Conservation (phyloP, 768 basidiomycete species). For the Boletus rufocinnamomeus region DNA sequence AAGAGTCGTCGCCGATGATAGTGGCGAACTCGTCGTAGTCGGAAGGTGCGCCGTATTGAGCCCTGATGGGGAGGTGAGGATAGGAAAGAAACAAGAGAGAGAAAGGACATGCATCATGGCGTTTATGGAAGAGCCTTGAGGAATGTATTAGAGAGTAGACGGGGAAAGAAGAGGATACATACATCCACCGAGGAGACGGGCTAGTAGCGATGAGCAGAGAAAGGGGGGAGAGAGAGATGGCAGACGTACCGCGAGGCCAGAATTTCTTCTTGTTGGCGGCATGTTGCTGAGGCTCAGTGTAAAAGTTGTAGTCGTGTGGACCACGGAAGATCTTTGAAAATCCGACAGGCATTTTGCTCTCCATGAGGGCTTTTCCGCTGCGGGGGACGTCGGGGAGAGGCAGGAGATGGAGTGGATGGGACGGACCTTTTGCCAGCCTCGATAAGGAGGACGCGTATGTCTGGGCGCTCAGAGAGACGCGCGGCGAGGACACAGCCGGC, state of each 20-base stretch:
- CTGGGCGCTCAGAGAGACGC: slow-evolving; percentile 42
- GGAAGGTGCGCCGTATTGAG: slow-evolving; percentile 64
- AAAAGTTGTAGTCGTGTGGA: slow-evolving; percentile 53
- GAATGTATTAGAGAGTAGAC: background rate
- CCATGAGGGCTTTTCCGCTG: slow-evolving; percentile 46
- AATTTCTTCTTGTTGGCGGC: slow-evolving; percentile 49
- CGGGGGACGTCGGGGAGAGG: background rate
- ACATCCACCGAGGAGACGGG: slow-evolving; percentile 75
- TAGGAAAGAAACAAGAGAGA: background rate
- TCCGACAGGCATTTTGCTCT: slow-evolving; percentile 47
- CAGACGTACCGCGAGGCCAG: slow-evolving; percentile 63
- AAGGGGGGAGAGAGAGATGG: too few species aligned
- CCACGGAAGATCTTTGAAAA: slow-evolving; percentile 45
- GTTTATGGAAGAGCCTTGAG: slow-evolving; percentile 62
- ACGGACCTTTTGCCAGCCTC: slow-evolving; percentile 49
- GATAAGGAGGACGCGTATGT: slow-evolving; percentile 41
- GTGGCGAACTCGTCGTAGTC: slow-evolving; percentile 70
- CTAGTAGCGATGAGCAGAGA: slow-evolving; percentile 37
- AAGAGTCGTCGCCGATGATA: slow-evolving; percentile 53
- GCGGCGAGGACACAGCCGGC: slow-evolving; percentile 49
- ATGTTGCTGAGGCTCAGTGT: slow-evolving; percentile 56
- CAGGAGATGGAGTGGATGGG: background rate
- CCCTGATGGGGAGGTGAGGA: slow-evolving; percentile 28
- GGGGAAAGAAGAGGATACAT: slow-evolving; percentile 30
- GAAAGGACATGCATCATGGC: slow-evolving; percentile 45